Evolutionary conservation across 2,329 filamentous ascomycete genomes (phyloP), one percentile per base, ranked within the genome.

Genomic region (Talaromyces albobiverticillius): DNA sequence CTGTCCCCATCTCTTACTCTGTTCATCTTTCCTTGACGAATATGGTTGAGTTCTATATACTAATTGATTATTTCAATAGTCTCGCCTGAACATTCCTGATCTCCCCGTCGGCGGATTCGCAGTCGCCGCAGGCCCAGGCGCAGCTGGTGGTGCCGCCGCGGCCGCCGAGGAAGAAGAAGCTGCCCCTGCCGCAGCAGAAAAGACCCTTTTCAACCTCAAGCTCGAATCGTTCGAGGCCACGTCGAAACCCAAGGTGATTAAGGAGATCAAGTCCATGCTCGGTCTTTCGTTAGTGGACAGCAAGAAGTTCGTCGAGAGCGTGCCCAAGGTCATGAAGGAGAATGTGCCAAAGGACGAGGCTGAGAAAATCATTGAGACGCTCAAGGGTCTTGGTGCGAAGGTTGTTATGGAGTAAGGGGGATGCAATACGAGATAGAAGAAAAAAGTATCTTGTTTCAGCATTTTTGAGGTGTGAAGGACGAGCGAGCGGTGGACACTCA

Each of bases 291-390:
- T 99, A 79, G 95, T 99, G 64, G 94, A 99, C 77, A 95, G 90
- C 79, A 99, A 99, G 88, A 99, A 99, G 82, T 99, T 99, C 69
- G 94, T 99, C 62, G 94, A 99, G 82, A 90, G 89, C 70, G 92
- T 89, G 64, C 94, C 94, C 61, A 99, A 99, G 87, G 79, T 90
- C 75, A 89, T 99, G 90, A 97, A 97, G 86, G 94, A 99, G 79
- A 92, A 89, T 49, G 91, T 99, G 63, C 89, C 93, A 60, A 99
- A 99, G 84, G 94, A 99, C 70, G 95, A 99, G 74, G 91, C 90
- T 7, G 93, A 97, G 83, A 99, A 99, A 87, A 96, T 99, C 69
- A 85, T 99, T 56, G 89, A 90, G 74, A 86, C 89, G 40, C 82
- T 99, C 80, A 97, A 97, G 85, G 92, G 83, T 62, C 79, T 99